phyloP scores from a whole-genome alignment of 2,329 filamentous ascomycete genomes.

The Clonostachys sp. region DNA sequence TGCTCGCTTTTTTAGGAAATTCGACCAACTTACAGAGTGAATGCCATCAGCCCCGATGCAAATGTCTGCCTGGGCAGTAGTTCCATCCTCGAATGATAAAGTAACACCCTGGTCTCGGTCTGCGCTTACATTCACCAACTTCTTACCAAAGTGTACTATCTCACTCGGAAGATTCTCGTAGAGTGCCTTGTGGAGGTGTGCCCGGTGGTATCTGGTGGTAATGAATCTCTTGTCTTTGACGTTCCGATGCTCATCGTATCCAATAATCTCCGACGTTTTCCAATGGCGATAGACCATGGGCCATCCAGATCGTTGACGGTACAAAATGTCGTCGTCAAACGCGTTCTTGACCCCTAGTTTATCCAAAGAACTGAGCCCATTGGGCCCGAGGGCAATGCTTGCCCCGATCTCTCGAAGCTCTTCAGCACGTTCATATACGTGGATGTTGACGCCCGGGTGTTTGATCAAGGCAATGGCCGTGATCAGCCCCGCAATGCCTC shows the following conservation, averaged over 20 bases:
- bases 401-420: conserved; percentile 42
- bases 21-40: conserved; percentile 24
- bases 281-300: conserved; percentile 41
- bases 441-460: conserved; percentile 33
- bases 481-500: conserved; percentile 44
- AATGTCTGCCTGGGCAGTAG: conserved; percentile 34
- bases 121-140: conserved; percentile 25
- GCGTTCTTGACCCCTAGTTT: conserved; percentile 42
- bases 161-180: conserved; percentile 34
- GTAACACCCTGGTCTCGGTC: conserved; percentile 15
- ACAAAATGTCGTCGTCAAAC: conserved; percentile 30
- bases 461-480: conserved; percentile 38
- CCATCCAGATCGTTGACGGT: conserved; percentile 30
- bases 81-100: conserved; percentile 41
- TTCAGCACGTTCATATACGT: conserved; percentile 42
- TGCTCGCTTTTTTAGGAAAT: neutral
- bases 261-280: conserved; percentile 36
- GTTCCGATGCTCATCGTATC: conserved; percentile 30
- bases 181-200: conserved; percentile 43
- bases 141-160: conserved; percentile 36
- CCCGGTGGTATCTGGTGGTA: conserved; percentile 39
- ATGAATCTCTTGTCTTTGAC: conserved; percentile 27
- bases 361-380: conserved; percentile 46
- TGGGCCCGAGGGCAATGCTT: conserved; percentile 44
- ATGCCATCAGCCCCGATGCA: conserved; percentile 49